phyloP scores from a whole-genome alignment of 1,284 basidiomycete genomes.

The Gomphus sp. region DNA sequence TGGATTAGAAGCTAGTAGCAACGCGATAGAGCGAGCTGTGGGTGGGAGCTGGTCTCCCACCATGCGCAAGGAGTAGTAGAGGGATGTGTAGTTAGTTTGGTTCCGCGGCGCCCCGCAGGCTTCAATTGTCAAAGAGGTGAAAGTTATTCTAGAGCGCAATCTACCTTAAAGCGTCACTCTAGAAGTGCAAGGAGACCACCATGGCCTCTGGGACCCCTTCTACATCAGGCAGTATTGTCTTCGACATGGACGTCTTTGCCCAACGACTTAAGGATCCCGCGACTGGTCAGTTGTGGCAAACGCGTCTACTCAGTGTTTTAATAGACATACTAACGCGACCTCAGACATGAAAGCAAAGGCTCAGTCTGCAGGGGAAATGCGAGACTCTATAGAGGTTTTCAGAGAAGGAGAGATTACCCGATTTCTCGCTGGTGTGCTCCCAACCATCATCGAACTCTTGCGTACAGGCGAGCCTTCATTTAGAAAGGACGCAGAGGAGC shows the following conservation, averaged over 20 bases:
- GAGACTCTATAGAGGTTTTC: slow-evolving; percentile 81
- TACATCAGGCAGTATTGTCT: not conserved
- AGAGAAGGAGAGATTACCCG: slow-evolving; percentile 75
- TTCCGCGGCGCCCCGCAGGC: not conserved
- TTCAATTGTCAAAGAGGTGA: not conserved
- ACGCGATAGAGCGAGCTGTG: slow-evolving; percentile 86
- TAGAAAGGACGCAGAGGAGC: slow-evolving; percentile 74
- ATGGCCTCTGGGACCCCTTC: slow-evolving; percentile 1
- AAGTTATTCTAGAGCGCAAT: not conserved
- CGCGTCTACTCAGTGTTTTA: not conserved
- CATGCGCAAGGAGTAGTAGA: not conserved
- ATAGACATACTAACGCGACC: not conserved
- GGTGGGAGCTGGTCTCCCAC: slow-evolving; percentile 62
- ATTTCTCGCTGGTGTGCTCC: slow-evolving; percentile 65
- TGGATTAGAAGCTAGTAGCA: slow-evolving; percentile 90
- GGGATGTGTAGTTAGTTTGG: not conserved
- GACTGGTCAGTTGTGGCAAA: slow-evolving; percentile 1
- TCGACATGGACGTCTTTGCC: slow-evolving; percentile 4
- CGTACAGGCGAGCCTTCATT: slow-evolving; percentile 71
- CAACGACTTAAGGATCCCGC: slow-evolving; percentile 2
- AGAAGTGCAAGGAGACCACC: not conserved
- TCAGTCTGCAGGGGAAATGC: slow-evolving; percentile 67
- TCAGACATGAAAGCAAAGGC: slow-evolving; percentile 65
- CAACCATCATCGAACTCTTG: slow-evolving; percentile 73
- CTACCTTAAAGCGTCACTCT: not conserved